A percentile compares a stretch with the other conserved stretches of the same genome.
phyloP scores from a whole-genome alignment of 2,329 filamentous ascomycete genomes.

The Cordyceps cicadae region DNA sequence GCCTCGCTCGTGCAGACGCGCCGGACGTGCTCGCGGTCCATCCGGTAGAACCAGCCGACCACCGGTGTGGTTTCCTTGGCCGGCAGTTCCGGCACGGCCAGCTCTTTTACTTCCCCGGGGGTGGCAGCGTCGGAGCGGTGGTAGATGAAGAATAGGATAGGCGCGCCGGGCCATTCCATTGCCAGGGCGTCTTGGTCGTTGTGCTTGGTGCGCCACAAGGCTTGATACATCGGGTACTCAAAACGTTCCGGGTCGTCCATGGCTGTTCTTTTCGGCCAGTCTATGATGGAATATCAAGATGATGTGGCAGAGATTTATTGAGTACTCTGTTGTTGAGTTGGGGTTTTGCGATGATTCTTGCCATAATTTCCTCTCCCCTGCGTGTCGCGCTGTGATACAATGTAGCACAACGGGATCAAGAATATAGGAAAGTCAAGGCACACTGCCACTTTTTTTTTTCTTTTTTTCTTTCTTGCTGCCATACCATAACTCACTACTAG shows the following conservation, averaged over 20 bases:
- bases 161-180: background rate
- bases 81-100: background rate
- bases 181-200: background rate
- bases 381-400: background rate
- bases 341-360: background rate
- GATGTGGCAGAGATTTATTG: background rate
- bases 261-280: background rate
- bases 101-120: background rate
- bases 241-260: background rate
- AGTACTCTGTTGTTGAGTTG: background rate
- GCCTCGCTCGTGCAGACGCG: background rate
- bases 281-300: background rate
- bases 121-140: background rate
- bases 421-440: background rate
- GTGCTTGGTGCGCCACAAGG: constrained; percentile 2
- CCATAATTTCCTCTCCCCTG: background rate
- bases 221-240: background rate
- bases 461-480: background rate
- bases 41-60: constrained; percentile 1
- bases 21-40: background rate
- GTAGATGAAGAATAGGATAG: background rate
- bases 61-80: background rate
- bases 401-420: background rate
- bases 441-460: background rate
- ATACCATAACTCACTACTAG: too few species aligned